A percentile compares a stretch with the other conserved stretches of the same genome.
phyloP scores from a whole-genome alignment of 257 asterid species.

The Solanum lignicaule region DNA sequence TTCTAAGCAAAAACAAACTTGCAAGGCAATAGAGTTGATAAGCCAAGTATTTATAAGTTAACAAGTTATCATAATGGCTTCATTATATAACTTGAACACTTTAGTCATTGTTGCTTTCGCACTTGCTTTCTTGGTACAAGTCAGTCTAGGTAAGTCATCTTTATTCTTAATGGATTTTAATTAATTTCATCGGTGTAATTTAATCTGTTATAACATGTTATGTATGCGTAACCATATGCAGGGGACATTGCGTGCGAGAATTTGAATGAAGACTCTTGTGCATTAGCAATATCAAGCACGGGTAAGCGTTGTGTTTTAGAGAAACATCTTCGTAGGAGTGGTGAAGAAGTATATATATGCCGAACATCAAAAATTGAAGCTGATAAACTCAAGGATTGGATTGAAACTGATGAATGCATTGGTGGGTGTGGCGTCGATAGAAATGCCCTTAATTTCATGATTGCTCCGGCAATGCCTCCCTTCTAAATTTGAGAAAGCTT shows the following conservation, averaged over 20 bases:
- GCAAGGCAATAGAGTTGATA: background rate
- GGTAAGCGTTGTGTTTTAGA: conserved; percentile 77
- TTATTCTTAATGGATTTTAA: background rate
- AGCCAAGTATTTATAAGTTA: background rate
- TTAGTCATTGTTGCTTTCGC: conserved; percentile 16
- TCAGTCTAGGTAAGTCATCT: conserved; percentile 19
- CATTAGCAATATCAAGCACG: conserved; percentile 42
- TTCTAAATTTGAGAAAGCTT: background rate
- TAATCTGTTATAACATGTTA: background rate
- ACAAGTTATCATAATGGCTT: conserved; percentile 28
- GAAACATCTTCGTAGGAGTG: conserved; percentile 35
- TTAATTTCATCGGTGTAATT: background rate
- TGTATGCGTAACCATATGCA: background rate
- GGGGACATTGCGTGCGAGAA: conserved; percentile 50
- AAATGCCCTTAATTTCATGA: conserved; percentile 15
- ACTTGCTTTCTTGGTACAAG: conserved; percentile 7
- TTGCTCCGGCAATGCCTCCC: conserved; percentile 36
- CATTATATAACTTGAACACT: conserved; percentile 1
- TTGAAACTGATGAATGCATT: conserved; percentile 62
- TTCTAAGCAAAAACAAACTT: background rate
- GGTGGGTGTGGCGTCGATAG: conserved; percentile 52
- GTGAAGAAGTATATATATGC: conserved; percentile 38
- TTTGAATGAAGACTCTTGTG: conserved; percentile 36
- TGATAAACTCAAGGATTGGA: conserved; percentile 24
- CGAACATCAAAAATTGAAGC: conserved; percentile 56